Evolutionary conservation across 768 basidiomycete genomes (phyloP).

Genomic region (Hemileccinum impolitum): DNA sequence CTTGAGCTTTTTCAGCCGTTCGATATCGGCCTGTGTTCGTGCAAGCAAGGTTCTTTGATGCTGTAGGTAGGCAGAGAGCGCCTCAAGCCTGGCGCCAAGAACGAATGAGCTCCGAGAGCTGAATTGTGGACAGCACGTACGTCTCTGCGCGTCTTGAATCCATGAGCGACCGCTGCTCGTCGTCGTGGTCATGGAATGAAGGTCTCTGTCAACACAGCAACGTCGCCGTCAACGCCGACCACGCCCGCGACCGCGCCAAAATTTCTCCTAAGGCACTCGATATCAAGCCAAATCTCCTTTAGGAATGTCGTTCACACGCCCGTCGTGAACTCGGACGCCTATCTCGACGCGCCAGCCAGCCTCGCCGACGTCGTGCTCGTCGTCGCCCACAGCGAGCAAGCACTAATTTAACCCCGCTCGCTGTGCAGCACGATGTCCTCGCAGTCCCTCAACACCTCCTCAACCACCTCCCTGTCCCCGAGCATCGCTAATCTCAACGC

Average conservation of each 20-base stretch:
- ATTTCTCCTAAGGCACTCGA: constrained; percentile 20
- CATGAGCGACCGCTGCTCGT: constrained; percentile 24
- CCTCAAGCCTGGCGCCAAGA: constrained; percentile 39
- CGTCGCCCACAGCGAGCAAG: constrained; percentile 30
- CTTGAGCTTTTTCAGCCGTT: constrained; percentile 46
- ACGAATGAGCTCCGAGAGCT: not conserved
- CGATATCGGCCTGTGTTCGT: constrained; percentile 62
- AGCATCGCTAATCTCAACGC: constrained; percentile 33
- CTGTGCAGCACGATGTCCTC: constrained; percentile 22
- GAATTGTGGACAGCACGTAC: constrained; percentile 15
- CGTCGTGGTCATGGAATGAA: constrained; percentile 33
- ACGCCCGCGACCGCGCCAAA: constrained; percentile 15
- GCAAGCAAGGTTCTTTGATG: constrained; percentile 57
- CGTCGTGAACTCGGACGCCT: constrained; percentile 10
- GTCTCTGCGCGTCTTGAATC: constrained; percentile 35
- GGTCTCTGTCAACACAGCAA: not conserved
- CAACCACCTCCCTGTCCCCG: constrained; percentile 31
- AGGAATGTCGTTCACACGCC: constrained; percentile 24
- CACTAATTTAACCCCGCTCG: constrained; percentile 15
- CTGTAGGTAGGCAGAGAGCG: constrained; percentile 64
- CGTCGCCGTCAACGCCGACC: constrained; percentile 14
- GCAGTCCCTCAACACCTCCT: constrained; percentile 31
- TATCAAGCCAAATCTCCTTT: constrained; percentile 4
- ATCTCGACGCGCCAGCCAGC: constrained; percentile 6
- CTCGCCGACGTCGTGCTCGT: constrained; percentile 17